phyloP scores from a whole-genome alignment of 371 early-diverging fungal genomes.

The Basidiobolus meristosporus region DNA sequence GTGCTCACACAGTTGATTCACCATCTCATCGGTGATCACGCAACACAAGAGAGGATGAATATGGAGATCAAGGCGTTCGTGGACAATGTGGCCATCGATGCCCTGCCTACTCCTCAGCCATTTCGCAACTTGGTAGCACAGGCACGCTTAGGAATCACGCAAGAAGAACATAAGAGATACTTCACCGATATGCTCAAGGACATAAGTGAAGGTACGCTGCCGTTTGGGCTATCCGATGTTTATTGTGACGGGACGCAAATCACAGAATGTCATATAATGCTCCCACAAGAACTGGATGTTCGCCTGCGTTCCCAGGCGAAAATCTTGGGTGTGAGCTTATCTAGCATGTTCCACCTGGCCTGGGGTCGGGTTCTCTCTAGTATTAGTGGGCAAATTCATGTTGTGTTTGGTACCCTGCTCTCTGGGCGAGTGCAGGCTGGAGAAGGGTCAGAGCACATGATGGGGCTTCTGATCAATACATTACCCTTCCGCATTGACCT shows the following conservation, averaged over 20 bases:
- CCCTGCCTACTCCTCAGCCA: conserved; percentile 2
- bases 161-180: too few species aligned
- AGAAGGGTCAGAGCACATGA: neutral
- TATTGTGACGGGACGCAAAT: neutral
- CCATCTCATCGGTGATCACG: conserved; percentile 6
- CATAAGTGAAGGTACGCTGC: conserved; percentile 2
- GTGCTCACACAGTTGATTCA: conserved; percentile 1
- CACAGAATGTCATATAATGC: neutral
- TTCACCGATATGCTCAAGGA: conserved; percentile 4
- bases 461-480: conserved; percentile 5
- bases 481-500: conserved; percentile 5
- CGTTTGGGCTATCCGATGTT: conserved; percentile 3
- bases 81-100: neutral
- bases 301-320: conserved; percentile 3
- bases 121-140: conserved; percentile 6
- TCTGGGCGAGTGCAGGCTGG: conserved; percentile 2
- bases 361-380: conserved; percentile 1
- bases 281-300: conserved; percentile 3
- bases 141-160: neutral
- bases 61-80: conserved; percentile 2
- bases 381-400: conserved; percentile 3
- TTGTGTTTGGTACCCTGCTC: conserved; percentile 5
- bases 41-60: conserved; percentile 1
- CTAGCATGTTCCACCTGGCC: conserved; percentile 4
- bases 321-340: conserved; percentile 1